Evolutionary conservation across 2,329 filamentous ascomycete genomes (phyloP).

Genomic region (Mycosphaerella arachidis): DNA sequence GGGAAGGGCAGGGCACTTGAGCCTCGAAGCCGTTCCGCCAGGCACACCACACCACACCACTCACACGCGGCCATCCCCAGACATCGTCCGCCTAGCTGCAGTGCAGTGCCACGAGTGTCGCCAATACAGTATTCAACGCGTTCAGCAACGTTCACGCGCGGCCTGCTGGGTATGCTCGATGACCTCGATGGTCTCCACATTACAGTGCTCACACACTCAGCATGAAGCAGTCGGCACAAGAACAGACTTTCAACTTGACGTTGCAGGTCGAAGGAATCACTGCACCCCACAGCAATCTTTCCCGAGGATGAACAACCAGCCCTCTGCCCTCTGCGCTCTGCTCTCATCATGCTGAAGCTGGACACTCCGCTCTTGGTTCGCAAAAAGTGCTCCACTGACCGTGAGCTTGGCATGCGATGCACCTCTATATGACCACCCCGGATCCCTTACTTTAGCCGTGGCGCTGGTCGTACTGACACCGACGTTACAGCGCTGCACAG

Average conservation of each 20-base stretch:
- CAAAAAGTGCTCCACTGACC: background rate
- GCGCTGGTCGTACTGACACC: background rate
- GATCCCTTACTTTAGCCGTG: background rate
- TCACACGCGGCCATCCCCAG: background rate
- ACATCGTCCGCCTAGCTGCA: background rate
- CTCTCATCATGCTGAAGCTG: background rate
- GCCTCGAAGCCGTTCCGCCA: background rate
- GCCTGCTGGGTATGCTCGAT: background rate
- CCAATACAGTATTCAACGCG: background rate
- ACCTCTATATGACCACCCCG: background rate
- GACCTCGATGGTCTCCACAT: background rate
- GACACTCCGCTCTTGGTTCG: background rate
- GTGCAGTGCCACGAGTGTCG: background rate
- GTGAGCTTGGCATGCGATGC: background rate
- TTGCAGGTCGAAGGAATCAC: background rate
- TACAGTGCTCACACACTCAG: too few relatives aligned
- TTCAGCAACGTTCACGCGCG: background rate
- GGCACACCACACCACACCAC: background rate
- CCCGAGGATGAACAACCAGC: background rate
- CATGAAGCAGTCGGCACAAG: background rate
- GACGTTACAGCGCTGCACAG: conserved; percentile 1
- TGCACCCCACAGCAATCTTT: background rate
- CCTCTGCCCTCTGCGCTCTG: background rate
- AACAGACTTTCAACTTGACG: background rate
- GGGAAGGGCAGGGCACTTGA: too few relatives aligned